phyloP scores from a whole-genome alignment of 345 rosid species.

The Arabidopsis thaliana region TAIR10.1 NC_003076.8:4344501-4345000 shows the following conservation, averaged over 20 bases:
- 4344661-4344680: background rate
- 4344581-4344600: constrained; percentile 33
- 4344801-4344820: background rate
- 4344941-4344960: too few species aligned
- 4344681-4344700: background rate
- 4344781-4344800: background rate
- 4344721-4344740: constrained; percentile 38
- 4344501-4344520: constrained; percentile 72
- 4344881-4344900: too few species aligned
- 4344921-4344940: too few species aligned
- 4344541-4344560: constrained; percentile 89
- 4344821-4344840: background rate
- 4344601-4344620: constrained; percentile 28
- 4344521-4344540: constrained; percentile 69
- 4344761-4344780: background rate
- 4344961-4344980: too few species aligned
- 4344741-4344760: constrained; percentile 11
- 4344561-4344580: constrained; percentile 62
- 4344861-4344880: too few species aligned
- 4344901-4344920: too few species aligned
- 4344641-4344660: constrained; percentile 38
- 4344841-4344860: too few species aligned
- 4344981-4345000: too few species aligned
- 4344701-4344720: background rate
- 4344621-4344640: background rate